Evolutionary conservation across 2,329 filamentous ascomycete species (phyloP).

Genomic region (Apiospora rasikravindrae): DNA sequence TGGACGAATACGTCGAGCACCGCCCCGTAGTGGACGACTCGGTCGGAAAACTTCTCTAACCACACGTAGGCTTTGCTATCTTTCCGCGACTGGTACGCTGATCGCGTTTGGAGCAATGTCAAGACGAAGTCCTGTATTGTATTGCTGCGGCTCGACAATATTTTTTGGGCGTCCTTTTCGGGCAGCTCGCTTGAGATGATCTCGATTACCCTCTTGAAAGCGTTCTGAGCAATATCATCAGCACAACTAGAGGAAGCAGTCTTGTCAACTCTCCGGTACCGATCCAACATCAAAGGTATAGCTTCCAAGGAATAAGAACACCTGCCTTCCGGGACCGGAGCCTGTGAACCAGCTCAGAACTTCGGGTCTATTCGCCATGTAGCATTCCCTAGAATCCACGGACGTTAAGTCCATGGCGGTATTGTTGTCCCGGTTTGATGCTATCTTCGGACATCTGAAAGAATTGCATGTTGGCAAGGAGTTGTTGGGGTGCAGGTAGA

Average conservation of each 20-base stretch:
- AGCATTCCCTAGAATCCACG: background rate
- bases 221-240: background rate
- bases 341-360: background rate
- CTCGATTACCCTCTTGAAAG: background rate
- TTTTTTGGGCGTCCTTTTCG: background rate
- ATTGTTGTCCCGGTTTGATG: too few species aligned
- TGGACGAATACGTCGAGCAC: slow-evolving; percentile 25
- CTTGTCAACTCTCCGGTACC: too few species aligned
- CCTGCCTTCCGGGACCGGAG: too few species aligned
- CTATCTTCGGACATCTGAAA: too few species aligned
- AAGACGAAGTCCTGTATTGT: background rate
- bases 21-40: slow-evolving; percentile 18
- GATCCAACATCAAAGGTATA: too few species aligned
- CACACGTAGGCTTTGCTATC: background rate
- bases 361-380: background rate
- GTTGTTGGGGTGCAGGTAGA: too few species aligned
- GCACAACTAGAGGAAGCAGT: background rate
- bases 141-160: background rate
- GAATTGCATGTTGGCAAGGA: too few species aligned
- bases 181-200: background rate
- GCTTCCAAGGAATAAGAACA: too few species aligned
- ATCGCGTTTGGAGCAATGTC: background rate
- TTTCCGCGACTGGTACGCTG: background rate
- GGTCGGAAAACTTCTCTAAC: background rate
- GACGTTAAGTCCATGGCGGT: too few species aligned